Evolutionary conservation across 768 basidiomycete species (phyloP), one percentile per base, ranked within the genome.

Genomic region (Guyanaporus albipodus): DNA sequence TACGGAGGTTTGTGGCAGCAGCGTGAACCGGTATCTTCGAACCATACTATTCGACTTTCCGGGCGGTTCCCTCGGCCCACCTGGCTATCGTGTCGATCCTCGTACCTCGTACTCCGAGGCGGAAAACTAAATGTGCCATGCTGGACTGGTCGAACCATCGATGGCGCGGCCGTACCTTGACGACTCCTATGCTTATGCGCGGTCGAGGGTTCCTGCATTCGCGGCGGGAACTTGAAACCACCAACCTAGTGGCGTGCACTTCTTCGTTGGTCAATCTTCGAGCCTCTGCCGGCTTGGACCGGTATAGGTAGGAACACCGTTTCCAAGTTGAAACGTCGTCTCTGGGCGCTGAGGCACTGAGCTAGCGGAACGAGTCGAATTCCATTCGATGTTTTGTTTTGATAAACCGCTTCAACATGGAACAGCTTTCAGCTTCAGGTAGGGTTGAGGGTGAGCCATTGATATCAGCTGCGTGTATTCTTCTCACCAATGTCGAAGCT

Each of bases 361-460:
- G 8, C 39, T 27, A 18, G 11, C 5, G n/a, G 31, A 28, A 12
- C 27, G 31, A 14, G 4, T 33, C 9, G 50, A 31, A 23, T 4
- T 31, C 28, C 27, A n/a, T 35, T 41, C n/a, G 24, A 26, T 28
- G 23, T 27, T n/a, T n/a, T 14, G 18, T 28, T 19, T 41, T 15
- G 8, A 19, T 8, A 4, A 22, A 28, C 22, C 31, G 12, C 8
- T 9, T 18, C 14, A 9, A 32, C 33, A 28, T 28, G 27, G 28
- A 33, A 14, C n/a, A 14, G 6, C 29, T 12, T 34, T 29, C 31
- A 32, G 12, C 14, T 32, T n/a, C 17, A 18, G 31, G 32, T 22
- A 32, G 24, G 54, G 42, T 26, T 12, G 38, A 45, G 46, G 46
- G 40, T 15, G 39, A n/a, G 22, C n/a, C 10, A 6, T 34, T 29